Evolutionary conservation across 2,329 filamentous ascomycete species (phyloP).

Genomic region (Aspergillus bombycis): DNA sequence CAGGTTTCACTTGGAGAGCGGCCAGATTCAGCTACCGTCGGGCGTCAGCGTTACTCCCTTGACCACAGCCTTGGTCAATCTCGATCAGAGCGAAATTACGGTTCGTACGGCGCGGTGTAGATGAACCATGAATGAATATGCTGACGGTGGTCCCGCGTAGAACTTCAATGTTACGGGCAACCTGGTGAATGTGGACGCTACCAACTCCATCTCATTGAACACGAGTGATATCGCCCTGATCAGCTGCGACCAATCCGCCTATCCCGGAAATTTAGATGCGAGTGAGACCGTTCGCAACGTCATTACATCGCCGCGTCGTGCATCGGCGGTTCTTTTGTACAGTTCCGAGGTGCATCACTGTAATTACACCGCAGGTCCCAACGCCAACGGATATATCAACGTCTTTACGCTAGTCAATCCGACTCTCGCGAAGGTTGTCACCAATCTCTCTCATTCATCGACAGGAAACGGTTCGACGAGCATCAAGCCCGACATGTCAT

Average conservation of each 20-base stretch:
- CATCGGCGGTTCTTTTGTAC: slow-evolving; percentile 45
- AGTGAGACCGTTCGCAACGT: slow-evolving; percentile 38
- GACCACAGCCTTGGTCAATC: slow-evolving; percentile 26
- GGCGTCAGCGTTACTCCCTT: slow-evolving; percentile 29
- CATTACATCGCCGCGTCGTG: slow-evolving; percentile 29
- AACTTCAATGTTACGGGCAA: slow-evolving; percentile 31
- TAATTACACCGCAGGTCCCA: slow-evolving; percentile 33
- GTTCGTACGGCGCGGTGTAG: slow-evolving; percentile 22
- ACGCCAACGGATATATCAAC: slow-evolving; percentile 28
- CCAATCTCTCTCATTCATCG: slow-evolving; percentile 24
- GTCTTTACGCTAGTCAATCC: slow-evolving; percentile 41
- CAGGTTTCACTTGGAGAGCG: slow-evolving; percentile 29
- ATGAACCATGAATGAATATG: neutral
- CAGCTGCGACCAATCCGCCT: slow-evolving; percentile 45
- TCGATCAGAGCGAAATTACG: slow-evolving; percentile 23
- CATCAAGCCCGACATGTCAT: slow-evolving; percentile 41
- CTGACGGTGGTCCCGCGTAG: slow-evolving; percentile 22
- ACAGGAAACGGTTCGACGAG: slow-evolving; percentile 25
- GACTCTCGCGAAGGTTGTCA: slow-evolving; percentile 18
- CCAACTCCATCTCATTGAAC: slow-evolving; percentile 32
- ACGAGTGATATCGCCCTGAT: slow-evolving; percentile 42
- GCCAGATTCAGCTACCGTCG: slow-evolving; percentile 23
- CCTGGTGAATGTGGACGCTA: slow-evolving; percentile 31
- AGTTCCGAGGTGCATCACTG: slow-evolving; percentile 43
- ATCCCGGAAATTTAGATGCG: slow-evolving; percentile 42